Base-by-base conservation (phyloP, 2,329 filamentous ascomycete genomes). In the Fusarium sp. region DNA sequence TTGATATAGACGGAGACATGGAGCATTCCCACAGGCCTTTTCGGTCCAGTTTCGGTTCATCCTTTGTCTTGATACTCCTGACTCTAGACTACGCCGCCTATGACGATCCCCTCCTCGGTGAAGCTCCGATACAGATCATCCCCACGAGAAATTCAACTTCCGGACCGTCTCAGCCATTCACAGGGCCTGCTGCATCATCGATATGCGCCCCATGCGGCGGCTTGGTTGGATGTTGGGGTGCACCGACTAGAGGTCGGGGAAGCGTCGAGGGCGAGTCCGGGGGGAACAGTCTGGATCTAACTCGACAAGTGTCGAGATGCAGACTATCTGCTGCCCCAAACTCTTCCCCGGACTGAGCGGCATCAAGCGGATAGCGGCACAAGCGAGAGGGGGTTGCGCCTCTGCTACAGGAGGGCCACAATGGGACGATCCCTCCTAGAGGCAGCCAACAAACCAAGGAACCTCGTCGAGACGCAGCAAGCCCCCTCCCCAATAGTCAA, bases 1-100 rank as follows among this genome's bases (percentile, higher is more conserved):
- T 54, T 63, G 14, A 38, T 64, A 64, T 45, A 42, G 31, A 65
- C 71, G 71, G 71, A 72, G 47, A 72, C 63, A 74, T 68, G 71
- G 71, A 70, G 54, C 62, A 54, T 66, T 56, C 35, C 56, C 47
- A 13, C 29, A 38, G 38, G 50, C 25, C 54, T 66, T 18, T 38
- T 66, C 67, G 63, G 50, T 54, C 33, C 59, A 63, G 56, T 52
- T 57, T 59, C 56, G 62, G 66, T 57, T 27, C 36, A 31, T 56
- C 47, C 40, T 29, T 35, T 47, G 27, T 42, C 25, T 63, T 63
- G 47, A 63, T 58, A 40, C 40, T 40, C 33, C 45, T 68, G 14
- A 33, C 65, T 62, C 45, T 59, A 35, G 22, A 54, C 6, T 18
- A 27, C 61, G 58, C 42, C 45, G 57, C 25, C 35, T 9, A 29